Base-by-base conservation (phyloP, 2,329 filamentous ascomycete species). In the Nakataea oryzae region DNA sequence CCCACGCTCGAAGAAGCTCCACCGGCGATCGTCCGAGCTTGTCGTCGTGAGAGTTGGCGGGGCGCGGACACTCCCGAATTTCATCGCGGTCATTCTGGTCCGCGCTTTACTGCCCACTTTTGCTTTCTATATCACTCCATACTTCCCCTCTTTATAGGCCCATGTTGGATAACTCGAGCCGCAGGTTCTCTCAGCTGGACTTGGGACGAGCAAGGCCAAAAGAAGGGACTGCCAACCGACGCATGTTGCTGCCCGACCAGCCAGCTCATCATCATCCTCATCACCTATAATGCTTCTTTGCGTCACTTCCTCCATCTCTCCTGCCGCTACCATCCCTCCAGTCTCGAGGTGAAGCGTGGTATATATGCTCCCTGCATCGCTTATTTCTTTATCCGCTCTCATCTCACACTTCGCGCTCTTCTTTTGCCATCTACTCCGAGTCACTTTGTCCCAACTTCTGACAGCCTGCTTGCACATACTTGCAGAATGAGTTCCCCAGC, bases 401-500 rank as follows among this genome's bases (percentile, higher is more conserved):
- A 2, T 14, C 14, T 27, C 8, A 2, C 1, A 13, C 14, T 41
- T 11, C 17, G 21, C 41, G 21, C 21, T 50, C 41, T 50, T 50
- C 21, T n/a, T 9, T n/a, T 21, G 7, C 17, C 11, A n/a, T n/a
- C 41, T 21, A n/a, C 13, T 50, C 41, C 41, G 21, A 17, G 8
- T n/a, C 6, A 21, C 7, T n/a, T 4, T 2, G 3, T 9, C 41
- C 21, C 6, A n/a, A 50, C 41, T 2, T 3, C 41, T 9, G 41
- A 21, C 21, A 9, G 41, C 13, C 21, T 50, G 17, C 41, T 50
- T n/a, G 41, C 21, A n/a, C 41, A 50, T n/a, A n/a, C 21, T n/a
- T 50, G 21, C 50, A 59, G 56, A 13, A 68, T 68, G 67, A 65
- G 60, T 50, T 62, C 59, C 57, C 64, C 65, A 32, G 74, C 76